Percentiles rank a stretch among this genome's conserved stretches.
These are phyloP conservation scores for Tremellales sp. DNA, from an alignment of 1,284 basidiomycete genomes.

Conservation along the genomic window DNA sequence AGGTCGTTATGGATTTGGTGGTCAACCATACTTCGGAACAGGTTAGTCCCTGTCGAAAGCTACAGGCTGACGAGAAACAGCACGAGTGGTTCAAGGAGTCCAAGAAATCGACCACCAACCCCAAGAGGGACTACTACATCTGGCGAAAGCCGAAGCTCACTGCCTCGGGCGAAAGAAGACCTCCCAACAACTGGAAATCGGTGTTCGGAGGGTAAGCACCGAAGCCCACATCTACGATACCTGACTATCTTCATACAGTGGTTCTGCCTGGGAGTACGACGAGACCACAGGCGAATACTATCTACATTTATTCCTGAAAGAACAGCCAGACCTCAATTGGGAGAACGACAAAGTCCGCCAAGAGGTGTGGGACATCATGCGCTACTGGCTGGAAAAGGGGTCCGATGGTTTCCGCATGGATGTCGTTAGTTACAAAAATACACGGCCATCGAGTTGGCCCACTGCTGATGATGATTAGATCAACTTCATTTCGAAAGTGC, in stretches of 20 bases:
- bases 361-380: constrained; percentile 47
- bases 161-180: constrained; percentile 30
- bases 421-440: constrained; percentile 16
- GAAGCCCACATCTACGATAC: background rate
- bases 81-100: constrained; percentile 52
- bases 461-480: constrained; percentile 35
- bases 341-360: constrained; percentile 42
- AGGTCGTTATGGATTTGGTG: constrained; percentile 51
- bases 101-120: constrained; percentile 39
- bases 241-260: constrained; percentile 13
- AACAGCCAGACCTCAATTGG: constrained; percentile 52
- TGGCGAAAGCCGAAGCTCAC: constrained; percentile 46
- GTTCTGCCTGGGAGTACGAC: constrained; percentile 51
- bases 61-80: constrained; percentile 12
- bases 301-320: constrained; percentile 49
- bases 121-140: constrained; percentile 53
- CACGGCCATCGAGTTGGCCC: background rate
- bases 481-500: constrained; percentile 62
- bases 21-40: constrained; percentile 51
- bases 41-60: constrained; percentile 7
- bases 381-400: constrained; percentile 52
- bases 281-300: constrained; percentile 51
- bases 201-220: constrained; percentile 42
- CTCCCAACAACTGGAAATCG: constrained; percentile 52
- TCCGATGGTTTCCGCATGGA: constrained; percentile 51